Base-by-base conservation (phyloP, 2,329 filamentous ascomycete species). In the Fusarium piperis region DNA sequence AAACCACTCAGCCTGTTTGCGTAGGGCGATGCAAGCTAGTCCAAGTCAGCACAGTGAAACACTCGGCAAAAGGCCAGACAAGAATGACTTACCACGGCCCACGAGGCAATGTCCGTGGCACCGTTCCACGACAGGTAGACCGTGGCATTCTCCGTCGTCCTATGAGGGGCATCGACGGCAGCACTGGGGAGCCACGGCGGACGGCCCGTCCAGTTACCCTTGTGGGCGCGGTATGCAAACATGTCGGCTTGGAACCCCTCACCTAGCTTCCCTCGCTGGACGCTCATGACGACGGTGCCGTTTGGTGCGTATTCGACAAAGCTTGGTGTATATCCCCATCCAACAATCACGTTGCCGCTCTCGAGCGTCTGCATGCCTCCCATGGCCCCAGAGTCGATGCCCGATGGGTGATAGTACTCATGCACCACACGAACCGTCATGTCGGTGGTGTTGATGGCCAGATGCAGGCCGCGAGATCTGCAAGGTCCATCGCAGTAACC, bases 81-180 rank as follows among this genome's bases (percentile, higher is more conserved):
- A 61, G 26, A 33, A 44, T 26, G 30, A 74, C 76, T 73, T 64
- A 79, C 77, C 57, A 79, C 66, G 30, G 70, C 74, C 78, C 78
- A 79, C 16, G 64, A 64, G 20, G 64, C 68, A 32, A 79, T 65
- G 28, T 78, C 78, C 1, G 78, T 79, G 10, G 78, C 78, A 16
- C 78, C 78, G 67, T 79, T 79, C 78, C 78, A 79, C 23, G 77
- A 78, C 18, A 79, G 62, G 51, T 72, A 78, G 11, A 78, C 65
- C 4, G 71, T 76, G 6, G 75, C 75, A 46, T 77, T 69, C 59
- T 67, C 44, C 6, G 75, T 75, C 33, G 69, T 77, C 26, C 68
- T 56, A 28, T 69, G 51, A 13, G 76, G 75, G 2, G 72, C 68
- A 30, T 78, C 72, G n/a, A 78, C 64, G 20, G 74, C 78, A 13